A percentile compares a stretch with the other conserved stretches of the same genome.
These are phyloP conservation scores for Garcia nutans DNA, from an alignment of 345 rosid genomes.

Conservation along the genomic window DNA sequence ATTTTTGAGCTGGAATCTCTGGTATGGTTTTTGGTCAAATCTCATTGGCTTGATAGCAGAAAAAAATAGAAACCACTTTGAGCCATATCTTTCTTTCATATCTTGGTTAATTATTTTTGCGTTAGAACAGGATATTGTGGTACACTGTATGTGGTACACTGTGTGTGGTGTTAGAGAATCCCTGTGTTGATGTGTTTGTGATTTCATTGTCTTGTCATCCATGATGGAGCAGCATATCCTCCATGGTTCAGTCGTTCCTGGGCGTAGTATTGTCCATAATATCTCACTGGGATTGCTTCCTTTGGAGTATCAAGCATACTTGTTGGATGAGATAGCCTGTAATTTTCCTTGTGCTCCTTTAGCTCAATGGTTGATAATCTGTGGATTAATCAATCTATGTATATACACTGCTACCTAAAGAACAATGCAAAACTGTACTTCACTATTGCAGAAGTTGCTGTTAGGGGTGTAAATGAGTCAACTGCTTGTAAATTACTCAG, in stretches of 20 bases:
- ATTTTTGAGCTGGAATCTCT: background rate
- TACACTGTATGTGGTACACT: background rate
- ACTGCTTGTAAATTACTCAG: no score
- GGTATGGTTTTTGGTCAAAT: background rate
- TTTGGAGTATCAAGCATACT: background rate
- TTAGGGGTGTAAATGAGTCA: no score
- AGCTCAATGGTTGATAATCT: background rate
- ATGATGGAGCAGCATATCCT: background rate
- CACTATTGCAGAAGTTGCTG: background rate
- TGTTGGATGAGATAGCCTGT: background rate
- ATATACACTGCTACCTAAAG: background rate
- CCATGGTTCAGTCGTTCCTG: background rate
- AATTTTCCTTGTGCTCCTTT: background rate
- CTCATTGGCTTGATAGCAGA: background rate
- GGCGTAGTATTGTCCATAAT: background rate
- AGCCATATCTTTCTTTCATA: background rate
- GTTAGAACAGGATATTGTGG: background rate
- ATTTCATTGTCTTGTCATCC: constrained; percentile 1
- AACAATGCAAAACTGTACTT: background rate
- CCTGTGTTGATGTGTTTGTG: background rate
- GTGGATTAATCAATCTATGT: background rate
- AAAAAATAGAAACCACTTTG: background rate
- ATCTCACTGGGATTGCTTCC: background rate
- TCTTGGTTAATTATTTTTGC: background rate
- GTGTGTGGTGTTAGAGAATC: background rate